Base-by-base conservation (phyloP, 2,329 filamentous ascomycete species). In the Penicillium sp. region DNA sequence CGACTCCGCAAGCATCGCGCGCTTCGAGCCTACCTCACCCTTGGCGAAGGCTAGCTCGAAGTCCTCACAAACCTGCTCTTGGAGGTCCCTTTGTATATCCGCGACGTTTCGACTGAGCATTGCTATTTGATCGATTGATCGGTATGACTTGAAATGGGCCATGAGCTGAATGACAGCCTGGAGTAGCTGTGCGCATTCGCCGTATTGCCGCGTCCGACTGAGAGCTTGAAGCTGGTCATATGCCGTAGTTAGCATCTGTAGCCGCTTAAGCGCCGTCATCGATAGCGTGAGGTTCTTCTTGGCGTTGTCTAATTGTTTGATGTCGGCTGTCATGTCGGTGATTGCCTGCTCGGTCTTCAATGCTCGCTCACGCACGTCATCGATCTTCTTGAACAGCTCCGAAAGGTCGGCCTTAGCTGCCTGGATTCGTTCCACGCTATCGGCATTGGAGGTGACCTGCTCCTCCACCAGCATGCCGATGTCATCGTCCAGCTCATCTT, bases 161-260 rank as follows among this genome's bases (percentile, higher is more conserved):
- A 97, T 97, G 44, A 99, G 86, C 81, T 99, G 94, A 55, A 99
- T 84, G 32, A 99, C 94, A 10, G 94, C 94, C 77, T 96, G 91
- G 54, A 99, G 80, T 56, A 99, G 80, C 66, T 95, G 91, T 16
- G 93, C 92, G 70, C 94, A 97, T 72, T 99, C 94, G 60, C 90
- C 82, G 72, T 99, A 99, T 73, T 99, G 94, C 54, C 93, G 82
- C 35, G 89, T 88, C 74, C 89, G 89, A 62, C 90, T 88, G 62
- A 97, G 79, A 3, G 86, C 89, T 55, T 89, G 84, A 55, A 99
- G 81, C 77, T 99, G 94, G 71, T 97, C 94, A 75, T 97, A 99
- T n/a, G 94, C 94, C 4, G 94, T 97, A 6, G 94, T 97, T 70
- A 99, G 79, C 94, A 99, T 99, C 80, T 99, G 94, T 65, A 99